Conservation (phyloP, 2,329 filamentous ascomycete species). For the Scytalidium sp. region DNA sequence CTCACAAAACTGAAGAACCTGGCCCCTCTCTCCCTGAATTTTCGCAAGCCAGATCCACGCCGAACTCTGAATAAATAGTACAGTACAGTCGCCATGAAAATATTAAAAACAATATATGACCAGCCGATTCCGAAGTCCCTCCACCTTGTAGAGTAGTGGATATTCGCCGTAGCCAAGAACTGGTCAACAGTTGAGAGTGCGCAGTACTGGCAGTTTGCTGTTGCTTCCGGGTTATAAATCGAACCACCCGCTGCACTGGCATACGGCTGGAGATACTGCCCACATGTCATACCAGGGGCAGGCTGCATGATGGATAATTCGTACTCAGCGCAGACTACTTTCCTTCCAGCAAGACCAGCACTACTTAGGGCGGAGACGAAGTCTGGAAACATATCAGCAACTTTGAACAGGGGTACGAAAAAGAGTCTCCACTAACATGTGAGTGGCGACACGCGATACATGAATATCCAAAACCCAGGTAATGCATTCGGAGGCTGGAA, state of each 20-base stretch:
- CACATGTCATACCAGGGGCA: slow-evolving; percentile 52
- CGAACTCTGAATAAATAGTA: slow-evolving; percentile 47
- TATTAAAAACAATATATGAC: slow-evolving; percentile 55
- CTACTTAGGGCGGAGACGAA: slow-evolving; percentile 59
- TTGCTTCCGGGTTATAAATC: slow-evolving; percentile 48
- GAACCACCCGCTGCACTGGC: slow-evolving; percentile 48
- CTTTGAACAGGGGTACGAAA: too few species aligned
- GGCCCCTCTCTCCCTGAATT: too few species aligned
- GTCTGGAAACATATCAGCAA: too few species aligned
- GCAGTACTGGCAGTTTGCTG: slow-evolving; percentile 54
- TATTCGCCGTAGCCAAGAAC: slow-evolving; percentile 45
- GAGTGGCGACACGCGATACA: slow-evolving; percentile 67
- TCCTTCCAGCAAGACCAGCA: slow-evolving; percentile 64
- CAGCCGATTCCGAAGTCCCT: slow-evolving; percentile 65
- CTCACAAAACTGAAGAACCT: too few species aligned
- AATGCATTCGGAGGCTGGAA: slow-evolving; percentile 62
- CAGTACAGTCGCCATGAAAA: slow-evolving; percentile 47
- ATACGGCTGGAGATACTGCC: slow-evolving; percentile 53
- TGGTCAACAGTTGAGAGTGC: slow-evolving; percentile 51
- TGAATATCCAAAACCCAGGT: slow-evolving; percentile 80
- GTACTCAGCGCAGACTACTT: slow-evolving; percentile 63
- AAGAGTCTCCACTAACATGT: too few species aligned
- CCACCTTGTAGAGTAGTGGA: slow-evolving; percentile 59
- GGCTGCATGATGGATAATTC: slow-evolving; percentile 69
- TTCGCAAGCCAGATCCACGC: slow-evolving; percentile 4